phyloP scores from a whole-genome alignment of 306 rosid species.

The Ziziphus jujuba region DNA sequence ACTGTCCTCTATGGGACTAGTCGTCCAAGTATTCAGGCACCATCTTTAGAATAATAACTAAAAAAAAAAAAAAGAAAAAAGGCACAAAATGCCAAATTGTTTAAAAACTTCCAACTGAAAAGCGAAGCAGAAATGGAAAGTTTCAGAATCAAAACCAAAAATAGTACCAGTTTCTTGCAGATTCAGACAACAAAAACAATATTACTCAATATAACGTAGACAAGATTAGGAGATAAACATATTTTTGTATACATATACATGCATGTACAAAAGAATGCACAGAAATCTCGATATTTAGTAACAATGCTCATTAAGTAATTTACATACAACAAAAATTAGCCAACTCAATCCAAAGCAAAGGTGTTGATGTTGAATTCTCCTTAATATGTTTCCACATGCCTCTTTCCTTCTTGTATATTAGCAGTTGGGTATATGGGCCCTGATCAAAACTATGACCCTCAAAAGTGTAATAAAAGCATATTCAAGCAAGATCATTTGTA shows the following conservation, averaged over 20 bases:
- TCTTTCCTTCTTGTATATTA: conserved; percentile 15
- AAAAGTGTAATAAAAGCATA: background rate
- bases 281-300: conserved; percentile 18
- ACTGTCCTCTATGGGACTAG: no score
- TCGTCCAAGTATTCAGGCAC: no score
- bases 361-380: conserved; percentile 12
- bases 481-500: conserved; percentile 4
- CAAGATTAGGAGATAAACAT: background rate
- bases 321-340: conserved; percentile 25
- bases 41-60: no score
- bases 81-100: no score
- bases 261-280: conserved; percentile 58
- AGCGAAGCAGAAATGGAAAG: no score
- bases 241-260: conserved; percentile 19
- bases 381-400: background rate
- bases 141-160: background rate
- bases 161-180: background rate
- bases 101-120: no score
- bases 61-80: no score
- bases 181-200: background rate
- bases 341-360: conserved; percentile 5
- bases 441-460: conserved; percentile 49
- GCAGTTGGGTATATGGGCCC: conserved; percentile 24
- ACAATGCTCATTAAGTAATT: conserved; percentile 21
- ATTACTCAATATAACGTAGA: background rate